Evolutionary conservation across 2,329 filamentous ascomycete genomes (phyloP), one percentile per base, ranked within the genome.

Genomic region (Onygenales sp.): DNA sequence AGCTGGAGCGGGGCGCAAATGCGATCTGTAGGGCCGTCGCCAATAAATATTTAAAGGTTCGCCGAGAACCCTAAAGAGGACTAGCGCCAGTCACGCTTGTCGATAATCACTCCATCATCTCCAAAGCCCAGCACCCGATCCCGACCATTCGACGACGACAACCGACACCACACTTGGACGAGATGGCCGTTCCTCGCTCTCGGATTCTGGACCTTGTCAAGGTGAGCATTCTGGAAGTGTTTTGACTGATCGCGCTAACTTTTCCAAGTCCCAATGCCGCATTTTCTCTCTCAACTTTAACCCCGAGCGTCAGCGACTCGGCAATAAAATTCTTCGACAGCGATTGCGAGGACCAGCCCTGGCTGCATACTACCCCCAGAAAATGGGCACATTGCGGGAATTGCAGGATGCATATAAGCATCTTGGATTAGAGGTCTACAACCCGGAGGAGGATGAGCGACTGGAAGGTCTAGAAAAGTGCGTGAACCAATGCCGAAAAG

Each of bases 201-300:
- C 75, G 80, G 47, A 67, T 83, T 36, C 57, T 82, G 47, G 86
- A 89, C 67, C 80, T 95, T 58, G 81, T 92, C 77, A 90, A 89
- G 85, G 90, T 88, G 71, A 45, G 61, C 17, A 11, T 37, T 45
- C 14, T 31, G 14, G 17, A 11, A n/a, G 17, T n/a, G 10, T 45
- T 17, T 8, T 31, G 11, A 10, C 48, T 36, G 49, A 44, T 43
- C 39, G 27, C 6, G 17, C 40, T 42, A 51, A 42, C 39, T 11
- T 10, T 34, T 50, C 5, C 33, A 27, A 36, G 91, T 81, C 82
- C 66, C 90, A 91, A 85, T 95, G 89, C 79, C 83, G 85, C 69
- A 82, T 97, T 74, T 98, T 97, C 77, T 85, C 85, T 65, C 88
- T 87, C 49, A 91, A 85, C 51, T 97, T 84, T 77, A 98, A 98